phyloP scores from a whole-genome alignment of 2,329 filamentous ascomycete genomes.

The Pseudogymnoascus sp. region DNA sequence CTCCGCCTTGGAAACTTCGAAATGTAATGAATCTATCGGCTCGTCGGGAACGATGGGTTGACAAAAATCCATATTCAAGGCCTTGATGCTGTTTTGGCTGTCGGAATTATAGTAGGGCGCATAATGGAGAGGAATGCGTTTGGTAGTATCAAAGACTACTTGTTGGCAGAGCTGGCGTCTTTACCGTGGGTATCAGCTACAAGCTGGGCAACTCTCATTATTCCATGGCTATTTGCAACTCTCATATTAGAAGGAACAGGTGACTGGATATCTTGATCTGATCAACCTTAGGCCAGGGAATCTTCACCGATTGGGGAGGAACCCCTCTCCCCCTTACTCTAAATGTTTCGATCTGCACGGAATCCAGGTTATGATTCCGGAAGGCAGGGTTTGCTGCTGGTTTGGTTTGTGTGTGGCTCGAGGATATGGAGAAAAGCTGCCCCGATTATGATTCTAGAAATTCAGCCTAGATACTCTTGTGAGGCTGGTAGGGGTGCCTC shows the following conservation, averaged over 20 bases:
- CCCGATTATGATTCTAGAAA: neutral
- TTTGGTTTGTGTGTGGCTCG: neutral
- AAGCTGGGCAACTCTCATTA: neutral
- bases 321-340: neutral
- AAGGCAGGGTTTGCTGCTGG: neutral
- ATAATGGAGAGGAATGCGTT: neutral
- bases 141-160: neutral
- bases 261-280: neutral
- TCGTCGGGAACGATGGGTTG: neutral
- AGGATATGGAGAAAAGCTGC: neutral
- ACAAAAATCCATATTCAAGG: neutral
- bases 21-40: neutral
- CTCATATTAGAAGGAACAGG: neutral
- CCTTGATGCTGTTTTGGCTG: neutral
- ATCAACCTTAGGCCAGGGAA: neutral
- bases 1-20: neutral
- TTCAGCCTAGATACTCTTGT: neutral
- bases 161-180: neutral
- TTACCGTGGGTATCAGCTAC: neutral
- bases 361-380: neutral
- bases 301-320: neutral
- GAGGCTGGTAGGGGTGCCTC: neutral
- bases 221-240: neutral
- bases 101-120: slow-evolving; percentile 7
- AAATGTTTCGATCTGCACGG: neutral